Percentiles rank a stretch among this genome's conserved stretches.
phyloP scores from a whole-genome alignment of 2,329 filamentous ascomycete genomes.

The Chaetomiaceae sp. region DNA sequence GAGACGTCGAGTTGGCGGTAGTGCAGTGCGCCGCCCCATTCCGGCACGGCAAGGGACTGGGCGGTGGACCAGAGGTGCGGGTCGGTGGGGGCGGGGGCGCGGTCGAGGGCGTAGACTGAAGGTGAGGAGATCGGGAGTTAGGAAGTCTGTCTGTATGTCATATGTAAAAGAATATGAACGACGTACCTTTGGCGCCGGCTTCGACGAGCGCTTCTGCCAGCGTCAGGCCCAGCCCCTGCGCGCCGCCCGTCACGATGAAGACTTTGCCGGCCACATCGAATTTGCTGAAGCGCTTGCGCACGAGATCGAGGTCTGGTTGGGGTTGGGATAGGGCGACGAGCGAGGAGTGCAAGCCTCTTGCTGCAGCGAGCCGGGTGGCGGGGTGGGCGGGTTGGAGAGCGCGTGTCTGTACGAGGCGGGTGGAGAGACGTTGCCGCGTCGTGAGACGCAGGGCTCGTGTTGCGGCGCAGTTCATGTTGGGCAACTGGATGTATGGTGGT shows the following conservation, averaged over 20 bases:
- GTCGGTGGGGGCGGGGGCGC: constrained; percentile 46
- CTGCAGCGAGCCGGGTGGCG: not conserved
- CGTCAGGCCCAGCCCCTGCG: constrained; percentile 68
- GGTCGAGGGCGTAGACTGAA: constrained; percentile 58
- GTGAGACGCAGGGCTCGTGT: constrained; percentile 5
- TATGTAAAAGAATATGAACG: not conserved
- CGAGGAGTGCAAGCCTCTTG: constrained; percentile 1
- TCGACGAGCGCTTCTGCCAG: constrained; percentile 75
- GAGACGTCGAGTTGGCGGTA: constrained; percentile 79
- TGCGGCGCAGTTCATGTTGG: constrained; percentile 7
- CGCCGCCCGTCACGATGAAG: constrained; percentile 69
- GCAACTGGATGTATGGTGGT: no score
- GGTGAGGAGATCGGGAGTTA: no score
- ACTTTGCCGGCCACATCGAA: constrained; percentile 35
- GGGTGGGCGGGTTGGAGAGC: not conserved
- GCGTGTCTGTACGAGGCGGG: not conserved
- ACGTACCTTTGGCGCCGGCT: constrained; percentile 56
- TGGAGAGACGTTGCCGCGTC: constrained; percentile 3
- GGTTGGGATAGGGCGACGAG: not conserved
- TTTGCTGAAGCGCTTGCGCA: constrained; percentile 7
- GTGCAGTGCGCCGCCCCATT: constrained; percentile 59
- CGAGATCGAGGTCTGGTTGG: constrained; percentile 1
- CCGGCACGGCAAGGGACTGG: constrained; percentile 58
- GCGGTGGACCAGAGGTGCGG: constrained; percentile 46
- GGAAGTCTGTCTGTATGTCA: no score